Evolutionary conservation across 2,329 filamentous ascomycete species (phyloP).

Genomic region (Triangularia setosa): DNA sequence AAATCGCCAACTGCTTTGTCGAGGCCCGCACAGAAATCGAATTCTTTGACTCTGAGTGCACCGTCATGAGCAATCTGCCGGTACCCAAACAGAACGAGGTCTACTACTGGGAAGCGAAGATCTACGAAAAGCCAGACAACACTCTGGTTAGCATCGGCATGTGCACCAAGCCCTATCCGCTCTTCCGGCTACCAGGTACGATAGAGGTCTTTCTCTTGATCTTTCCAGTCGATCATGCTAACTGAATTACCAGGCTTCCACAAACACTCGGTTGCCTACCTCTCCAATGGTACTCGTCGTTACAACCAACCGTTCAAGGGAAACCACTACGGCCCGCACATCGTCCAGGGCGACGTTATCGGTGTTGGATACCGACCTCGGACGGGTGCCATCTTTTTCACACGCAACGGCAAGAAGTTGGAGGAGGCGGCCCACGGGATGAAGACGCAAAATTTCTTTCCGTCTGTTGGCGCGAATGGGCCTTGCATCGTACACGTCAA

Average conservation of each 20-base stretch:
- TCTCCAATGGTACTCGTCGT: constrained; percentile 79
- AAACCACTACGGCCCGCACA: constrained; percentile 75
- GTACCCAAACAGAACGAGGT: constrained; percentile 99
- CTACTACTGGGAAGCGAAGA: constrained; percentile 99
- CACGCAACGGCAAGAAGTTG: constrained; percentile 93
- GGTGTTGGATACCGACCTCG: constrained; percentile 93
- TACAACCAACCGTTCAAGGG: constrained; percentile 88
- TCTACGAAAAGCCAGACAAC: constrained; percentile 92
- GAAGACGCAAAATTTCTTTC: constrained; percentile 96
- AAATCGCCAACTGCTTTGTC: constrained; percentile 98
- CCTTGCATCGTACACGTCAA: constrained; percentile 93
- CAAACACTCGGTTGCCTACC: constrained; percentile 87
- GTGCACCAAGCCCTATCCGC: constrained; percentile 92
- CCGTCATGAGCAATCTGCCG: constrained; percentile 92
- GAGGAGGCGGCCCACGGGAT: constrained; percentile 91
- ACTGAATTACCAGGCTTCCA: constrained; percentile 64
- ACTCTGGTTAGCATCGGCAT: constrained; percentile 88
- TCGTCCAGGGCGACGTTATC: constrained; percentile 91
- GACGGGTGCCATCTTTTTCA: constrained; percentile 95
- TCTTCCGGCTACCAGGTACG: constrained; percentile 90
- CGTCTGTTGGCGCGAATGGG: constrained; percentile 92
- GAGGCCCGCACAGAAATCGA: constrained; percentile 95
- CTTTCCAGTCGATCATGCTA: not conserved
- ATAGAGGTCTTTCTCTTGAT: not conserved
- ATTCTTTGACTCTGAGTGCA: constrained; percentile 97